Conservation (phyloP, 108 stramenopile species). For the Stephanodiscus minutulus region DNA sequence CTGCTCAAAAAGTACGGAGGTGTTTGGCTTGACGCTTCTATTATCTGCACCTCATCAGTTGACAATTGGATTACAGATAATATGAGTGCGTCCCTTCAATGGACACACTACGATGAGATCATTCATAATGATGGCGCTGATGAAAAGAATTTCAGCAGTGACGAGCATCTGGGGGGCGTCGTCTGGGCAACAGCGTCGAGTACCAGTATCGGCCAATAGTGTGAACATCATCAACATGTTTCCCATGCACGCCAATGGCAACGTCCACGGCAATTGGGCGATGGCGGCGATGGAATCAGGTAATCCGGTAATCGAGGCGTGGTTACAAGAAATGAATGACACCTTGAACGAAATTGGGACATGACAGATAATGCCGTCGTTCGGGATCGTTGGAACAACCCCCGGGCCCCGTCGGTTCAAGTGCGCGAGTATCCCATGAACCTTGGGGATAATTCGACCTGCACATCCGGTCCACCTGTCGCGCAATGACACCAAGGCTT, state of each 20-base stretch:
- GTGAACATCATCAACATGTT: constrained; percentile 3
- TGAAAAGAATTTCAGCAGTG: neutral
- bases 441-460: constrained; percentile 65
- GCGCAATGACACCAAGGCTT: constrained; percentile 33
- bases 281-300: neutral
- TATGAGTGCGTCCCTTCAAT: too few relatives aligned
- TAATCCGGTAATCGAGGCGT: neutral
- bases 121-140: neutral
- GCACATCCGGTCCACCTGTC: constrained; percentile 54
- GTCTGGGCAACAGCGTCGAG: too few relatives aligned
- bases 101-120: neutral
- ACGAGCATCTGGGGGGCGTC: too few relatives aligned
- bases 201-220: too few relatives aligned
- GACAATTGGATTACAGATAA: constrained; percentile 5
- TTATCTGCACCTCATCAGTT: constrained; percentile 1
- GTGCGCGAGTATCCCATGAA: constrained; percentile 51
- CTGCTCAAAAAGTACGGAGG: constrained; percentile 5
- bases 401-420: neutral
- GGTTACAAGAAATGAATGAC: constrained; percentile 2
- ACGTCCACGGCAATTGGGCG: constrained; percentile 8
- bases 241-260: constrained; percentile 5
- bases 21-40: constrained; percentile 4
- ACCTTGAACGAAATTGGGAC: neutral
- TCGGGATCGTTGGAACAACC: neutral
- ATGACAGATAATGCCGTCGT: neutral